Percentiles rank a stretch among this genome's conserved stretches.
Evolutionary conservation across 805 yeast species (phyloP).

Genomic region (Spathaspora boniae): DNA sequence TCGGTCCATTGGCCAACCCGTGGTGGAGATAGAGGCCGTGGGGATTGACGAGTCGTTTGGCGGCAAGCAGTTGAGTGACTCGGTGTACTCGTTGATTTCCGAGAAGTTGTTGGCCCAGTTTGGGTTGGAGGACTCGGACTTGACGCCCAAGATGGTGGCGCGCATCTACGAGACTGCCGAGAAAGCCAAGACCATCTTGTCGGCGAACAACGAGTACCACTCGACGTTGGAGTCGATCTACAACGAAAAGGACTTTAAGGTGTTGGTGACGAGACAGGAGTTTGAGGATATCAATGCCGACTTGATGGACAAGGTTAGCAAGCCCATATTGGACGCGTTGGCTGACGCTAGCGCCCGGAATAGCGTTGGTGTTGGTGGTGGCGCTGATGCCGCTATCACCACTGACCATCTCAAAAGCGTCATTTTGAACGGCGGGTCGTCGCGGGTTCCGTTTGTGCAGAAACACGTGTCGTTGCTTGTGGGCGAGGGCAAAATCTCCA

Average conservation of each 20-base stretch:
- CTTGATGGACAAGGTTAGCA: constrained; percentile 41
- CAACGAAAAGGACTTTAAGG: constrained; percentile 71
- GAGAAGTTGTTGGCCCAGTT: constrained; percentile 51
- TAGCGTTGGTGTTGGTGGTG: no score
- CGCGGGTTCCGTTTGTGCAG: constrained; percentile 87
- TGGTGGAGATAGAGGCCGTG: constrained; percentile 65
- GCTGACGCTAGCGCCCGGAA: constrained; percentile 18
- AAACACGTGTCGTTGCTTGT: constrained; percentile 49
- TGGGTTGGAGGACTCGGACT: constrained; percentile 33
- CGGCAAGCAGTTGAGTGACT: constrained; percentile 69
- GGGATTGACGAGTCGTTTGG: constrained; percentile 69
- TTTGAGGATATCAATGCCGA: constrained; percentile 60
- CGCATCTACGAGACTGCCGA: constrained; percentile 81
- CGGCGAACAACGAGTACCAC: constrained; percentile 82
- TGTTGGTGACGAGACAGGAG: constrained; percentile 70
- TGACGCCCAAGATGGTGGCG: constrained; percentile 59
- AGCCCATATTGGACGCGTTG: constrained; percentile 56
- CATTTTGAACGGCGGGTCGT: constrained; percentile 84
- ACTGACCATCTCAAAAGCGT: constrained; percentile 54
- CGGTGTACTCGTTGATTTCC: constrained; percentile 58
- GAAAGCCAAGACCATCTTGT: constrained; percentile 78
- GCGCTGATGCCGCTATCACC: no score
- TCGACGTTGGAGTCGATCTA: constrained; percentile 72
- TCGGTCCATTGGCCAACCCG: constrained; percentile 36
- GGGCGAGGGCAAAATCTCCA: constrained; percentile 63